phyloP scores from a whole-genome alignment of 148 eudicot species.

The Amaranthus palmeri region DNA sequence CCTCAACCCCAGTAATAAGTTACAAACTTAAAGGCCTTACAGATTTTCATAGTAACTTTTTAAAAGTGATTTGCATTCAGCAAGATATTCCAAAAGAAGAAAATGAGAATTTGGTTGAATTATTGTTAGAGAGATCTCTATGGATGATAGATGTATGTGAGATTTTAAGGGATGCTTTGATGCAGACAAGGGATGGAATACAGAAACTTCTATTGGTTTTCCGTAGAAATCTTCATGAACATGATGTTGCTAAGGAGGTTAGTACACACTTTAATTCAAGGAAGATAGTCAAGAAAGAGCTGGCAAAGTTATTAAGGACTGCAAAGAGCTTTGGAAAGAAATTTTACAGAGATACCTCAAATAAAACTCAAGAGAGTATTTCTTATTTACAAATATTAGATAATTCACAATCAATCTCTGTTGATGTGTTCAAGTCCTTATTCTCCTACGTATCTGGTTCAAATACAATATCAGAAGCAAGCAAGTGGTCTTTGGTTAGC shows the following conservation, averaged over 20 bases:
- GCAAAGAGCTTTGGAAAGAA: not conserved
- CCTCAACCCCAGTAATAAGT: not conserved
- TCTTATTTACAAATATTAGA: constrained; percentile 4
- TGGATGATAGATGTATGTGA: constrained; percentile 29
- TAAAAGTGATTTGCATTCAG: not conserved
- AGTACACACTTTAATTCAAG: constrained; percentile 15
- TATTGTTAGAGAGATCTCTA: constrained; percentile 22
- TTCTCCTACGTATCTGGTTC: constrained; percentile 9
- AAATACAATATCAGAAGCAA: constrained; percentile 2
- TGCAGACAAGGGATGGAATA: constrained; percentile 20
- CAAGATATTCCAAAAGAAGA: constrained; percentile 4
- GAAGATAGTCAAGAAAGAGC: constrained; percentile 16
- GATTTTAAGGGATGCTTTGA: constrained; percentile 18
- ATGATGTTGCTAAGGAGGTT: constrained; percentile 4
- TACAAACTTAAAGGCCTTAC: constrained; percentile 11
- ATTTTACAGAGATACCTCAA: not conserved
- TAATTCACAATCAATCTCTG: constrained; percentile 21
- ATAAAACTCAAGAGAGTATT: constrained; percentile 4
- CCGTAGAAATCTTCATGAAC: constrained; percentile 14
- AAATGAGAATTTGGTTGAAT: constrained; percentile 1
- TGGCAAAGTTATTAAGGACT: constrained; percentile 9
- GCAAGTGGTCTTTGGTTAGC: constrained; percentile 21
- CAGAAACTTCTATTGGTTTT: constrained; percentile 23
- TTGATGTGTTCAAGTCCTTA: constrained; percentile 17
- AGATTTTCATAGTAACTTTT: not conserved